Evolutionary conservation across 2,329 filamentous ascomycete species (phyloP), one percentile per base, ranked within the genome.

Genomic region (Madurella fahalii): DNA sequence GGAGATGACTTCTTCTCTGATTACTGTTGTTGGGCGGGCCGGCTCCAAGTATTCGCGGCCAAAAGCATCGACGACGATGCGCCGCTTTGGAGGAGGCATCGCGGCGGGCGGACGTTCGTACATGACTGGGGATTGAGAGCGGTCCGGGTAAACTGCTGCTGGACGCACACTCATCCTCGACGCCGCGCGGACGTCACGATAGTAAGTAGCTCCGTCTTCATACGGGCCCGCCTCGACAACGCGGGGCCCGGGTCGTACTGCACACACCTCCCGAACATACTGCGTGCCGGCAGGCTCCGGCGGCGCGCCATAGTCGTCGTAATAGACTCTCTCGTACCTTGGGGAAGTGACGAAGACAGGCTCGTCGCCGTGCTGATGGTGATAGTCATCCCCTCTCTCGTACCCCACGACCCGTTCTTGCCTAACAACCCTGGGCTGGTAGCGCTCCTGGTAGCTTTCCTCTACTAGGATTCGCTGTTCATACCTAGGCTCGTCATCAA

Each of bases 51-150:
- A 96, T 67, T 90, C 84, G 67, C 89, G 89, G 40, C 91, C 91
- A 69, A 85, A 89, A 58, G 89, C 84, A 71, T 96, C 92, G 52
- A 95, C 77, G 34, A 95, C 78, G 59, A 96, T 86, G 58, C 86
- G 83, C 52, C 85, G 76, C 47, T 76, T 69, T 63, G 75, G 76
- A 45, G 76, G 76, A 2, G 72, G 72, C 72, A 82, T 77, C n/a
- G 75, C 73, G 32, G 78, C 73, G 15, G 76, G 66, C 61, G 73
- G 66, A 60, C 72, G 66, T 58, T 78, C 72, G 58, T 72, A 66
- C 63, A 74, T 65, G 37, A 75, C 60, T 8, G 77, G 76, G 15
- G 78, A 81, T 44, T 75, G 71, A 13, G 77, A 79, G 60, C 74
- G 74, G 42, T 74, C 73, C 30, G 72, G 74, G 59, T 79, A 77